Evolutionary conservation across 257 asterid species (phyloP).

Genomic region (Voacanga thouarsii): DNA sequence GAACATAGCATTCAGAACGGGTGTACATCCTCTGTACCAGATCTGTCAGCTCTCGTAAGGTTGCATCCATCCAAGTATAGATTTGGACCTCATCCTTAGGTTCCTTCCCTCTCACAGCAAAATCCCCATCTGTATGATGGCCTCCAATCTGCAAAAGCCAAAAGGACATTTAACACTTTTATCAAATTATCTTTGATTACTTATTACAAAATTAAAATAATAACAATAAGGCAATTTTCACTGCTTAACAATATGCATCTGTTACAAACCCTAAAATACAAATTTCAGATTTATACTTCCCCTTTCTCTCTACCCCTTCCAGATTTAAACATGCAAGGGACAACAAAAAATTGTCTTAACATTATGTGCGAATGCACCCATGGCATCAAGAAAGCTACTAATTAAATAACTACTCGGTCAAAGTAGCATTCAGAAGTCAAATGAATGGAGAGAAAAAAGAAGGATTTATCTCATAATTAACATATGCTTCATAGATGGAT

Average conservation of each 20-base stretch:
- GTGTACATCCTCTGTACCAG: constrained; percentile 47
- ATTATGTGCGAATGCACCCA: neutral
- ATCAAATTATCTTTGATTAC: neutral
- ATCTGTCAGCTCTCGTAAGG: constrained; percentile 94
- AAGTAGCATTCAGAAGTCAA: neutral
- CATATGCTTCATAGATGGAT: neutral
- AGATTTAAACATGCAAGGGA: neutral
- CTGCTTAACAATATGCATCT: neutral
- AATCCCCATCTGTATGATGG: constrained; percentile 77
- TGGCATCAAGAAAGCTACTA: neutral
- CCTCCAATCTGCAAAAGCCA: constrained; percentile 59
- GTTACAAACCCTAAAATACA: neutral
- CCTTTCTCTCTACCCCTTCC: neutral
- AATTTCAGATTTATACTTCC: too few relatives aligned
- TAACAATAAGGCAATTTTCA: neutral
- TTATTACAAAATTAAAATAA: neutral
- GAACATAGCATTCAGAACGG: neutral
- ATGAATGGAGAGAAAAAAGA: neutral
- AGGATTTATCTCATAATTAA: neutral
- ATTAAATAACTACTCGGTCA: neutral
- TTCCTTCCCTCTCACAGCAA: constrained; percentile 96
- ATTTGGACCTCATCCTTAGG: constrained; percentile 99
- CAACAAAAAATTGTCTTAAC: neutral
- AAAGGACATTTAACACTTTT: neutral
- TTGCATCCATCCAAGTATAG: constrained; percentile 99